Evolutionary conservation across 2,329 filamentous ascomycete species (phyloP).

Genomic region (Alternaria sp.): DNA sequence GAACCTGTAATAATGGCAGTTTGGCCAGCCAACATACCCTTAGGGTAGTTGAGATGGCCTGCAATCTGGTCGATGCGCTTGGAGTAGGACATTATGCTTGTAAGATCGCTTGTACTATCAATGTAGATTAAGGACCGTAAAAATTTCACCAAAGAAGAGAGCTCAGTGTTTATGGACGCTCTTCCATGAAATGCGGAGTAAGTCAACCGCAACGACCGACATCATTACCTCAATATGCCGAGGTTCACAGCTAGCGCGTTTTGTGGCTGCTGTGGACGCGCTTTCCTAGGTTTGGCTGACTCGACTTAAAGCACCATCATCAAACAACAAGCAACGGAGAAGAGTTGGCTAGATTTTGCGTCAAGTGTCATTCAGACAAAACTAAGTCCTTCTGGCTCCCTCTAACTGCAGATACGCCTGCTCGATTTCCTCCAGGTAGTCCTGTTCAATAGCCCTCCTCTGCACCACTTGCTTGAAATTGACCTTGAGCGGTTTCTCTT

Average conservation of each 20-base stretch:
- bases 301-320: conserved; percentile 4
- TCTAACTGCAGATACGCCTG: conserved; percentile 18
- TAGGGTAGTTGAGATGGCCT: conserved; percentile 81
- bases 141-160: not conserved
- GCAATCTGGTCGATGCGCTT: conserved; percentile 73
- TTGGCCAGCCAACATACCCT: conserved; percentile 79
- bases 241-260: conserved; percentile 21
- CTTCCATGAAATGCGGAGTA: conserved; percentile 27
- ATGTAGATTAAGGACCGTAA: not conserved
- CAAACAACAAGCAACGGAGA: not conserved
- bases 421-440: conserved; percentile 26
- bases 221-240: conserved; percentile 17
- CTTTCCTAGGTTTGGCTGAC: conserved; percentile 12
- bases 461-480: conserved; percentile 23
- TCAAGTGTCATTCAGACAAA: not conserved
- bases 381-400: conserved; percentile 1
- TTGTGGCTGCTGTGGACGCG: not conserved
- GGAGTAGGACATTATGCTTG: conserved; percentile 23
- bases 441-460: conserved; percentile 27
- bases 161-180: conserved; percentile 1
- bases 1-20: conserved; percentile 87
- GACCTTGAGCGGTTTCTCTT: conserved; percentile 22
- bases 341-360: not conserved
- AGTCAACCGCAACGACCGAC: conserved; percentile 20
- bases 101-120: not conserved